Evolutionary conservation across 139 green algal genomes (phyloP), one percentile per base, ranked within the genome.

Genomic region (Tetradesmus lagerheimii): DNA sequence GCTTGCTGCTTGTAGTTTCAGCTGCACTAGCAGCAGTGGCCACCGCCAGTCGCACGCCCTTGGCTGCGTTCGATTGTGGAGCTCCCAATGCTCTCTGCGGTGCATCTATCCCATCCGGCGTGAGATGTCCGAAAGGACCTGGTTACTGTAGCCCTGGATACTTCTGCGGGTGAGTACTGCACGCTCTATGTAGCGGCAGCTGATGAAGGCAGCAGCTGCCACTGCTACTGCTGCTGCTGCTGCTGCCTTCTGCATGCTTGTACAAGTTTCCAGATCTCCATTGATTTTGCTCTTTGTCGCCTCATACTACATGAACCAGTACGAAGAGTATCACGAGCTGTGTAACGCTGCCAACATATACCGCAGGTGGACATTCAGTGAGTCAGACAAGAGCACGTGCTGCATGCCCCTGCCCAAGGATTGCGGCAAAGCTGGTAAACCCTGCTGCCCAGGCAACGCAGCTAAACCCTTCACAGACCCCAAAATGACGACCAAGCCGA

Each of bases 81-180:
- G 43, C 74, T 25, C 50, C 81, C 37, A 37, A 57, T 6, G 31
- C 50, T 34, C 12, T 77, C 34, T 87, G 81, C 53, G 81, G 81
- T 35, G 53, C 50, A 2, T 87, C 81, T 18, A 76, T 78, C 25
- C 81, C 81, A 38, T 18, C 50, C n/a, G 53, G 34, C 11, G 53
- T 53, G 0, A 77, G 11, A 31, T 87, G 81, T 18, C 25, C 81
- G 4, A 78, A 77, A 37, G 81, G 81, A 23, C 81, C 50, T 2
- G 81, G 81, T 11, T 87, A 77, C 20, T 87, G 81, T 34, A 20
- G 43, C 8, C 15, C 81, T 38, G 81, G 81, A 0, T 77, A 38
- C 35, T 87, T 87, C 53, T 87, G 81, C 35, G 81, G 81, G 18
- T 87, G 81, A 71, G 57, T 71, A 71, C 57, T 71, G 57, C 57